Evolutionary conservation across 495 filamentous ascomycete species (phyloP), one percentile per base, ranked within the genome.

Genomic region (Aspergillus carlsbadensis): DNA sequence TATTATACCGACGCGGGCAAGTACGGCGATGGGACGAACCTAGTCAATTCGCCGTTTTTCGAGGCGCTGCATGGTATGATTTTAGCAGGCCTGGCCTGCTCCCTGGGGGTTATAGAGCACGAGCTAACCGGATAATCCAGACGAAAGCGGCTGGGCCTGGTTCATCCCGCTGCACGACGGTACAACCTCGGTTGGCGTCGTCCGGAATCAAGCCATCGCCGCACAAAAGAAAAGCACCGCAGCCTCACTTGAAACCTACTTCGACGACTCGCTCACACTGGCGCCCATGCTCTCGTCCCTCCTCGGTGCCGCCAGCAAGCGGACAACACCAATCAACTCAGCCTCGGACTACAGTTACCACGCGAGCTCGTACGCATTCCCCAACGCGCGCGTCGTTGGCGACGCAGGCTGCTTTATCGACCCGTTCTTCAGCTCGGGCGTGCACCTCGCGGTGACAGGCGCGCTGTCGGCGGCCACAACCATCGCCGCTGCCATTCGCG

Each of bases 111-210:
- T 41, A 20, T n/a, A 8, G 3, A 18, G 15, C 15, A n/a, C n/a
- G n/a, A n/a, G 15, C 39, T 6, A 17, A 17, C 17, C 17, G 39
- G 11, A n/a, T n/a, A n/a, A 5, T n/a, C 5, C 21, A 74, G 72
- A 75, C 60, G 67, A 37, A 2, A 73, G 70, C 54, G 77, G 75
- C 36, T 79, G 74, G 77, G 61, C 51, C 18, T 79, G 75, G 75
- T 47, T 61, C 47, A 77, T 80, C 45, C 76, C 77, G n/a, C 62
- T 80, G 18, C 73, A 78, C 59, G 61, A 78, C 48, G 68, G 69
- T 31, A 78, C 70, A 6, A 43, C 56, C 7, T 78, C 75, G 8
- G 64, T 78, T 14, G 77, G 75, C n/a, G 58, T 75, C 11, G 72
- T 75, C 14, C 64, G 63, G 57, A 63, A 64, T n/a, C 73, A 76